Percentiles rank a stretch among this genome's conserved stretches.
These are phyloP conservation scores for Sanguinoderma infundibulare DNA, from an alignment of 1,284 basidiomycete species.

Conservation along the genomic window DNA sequence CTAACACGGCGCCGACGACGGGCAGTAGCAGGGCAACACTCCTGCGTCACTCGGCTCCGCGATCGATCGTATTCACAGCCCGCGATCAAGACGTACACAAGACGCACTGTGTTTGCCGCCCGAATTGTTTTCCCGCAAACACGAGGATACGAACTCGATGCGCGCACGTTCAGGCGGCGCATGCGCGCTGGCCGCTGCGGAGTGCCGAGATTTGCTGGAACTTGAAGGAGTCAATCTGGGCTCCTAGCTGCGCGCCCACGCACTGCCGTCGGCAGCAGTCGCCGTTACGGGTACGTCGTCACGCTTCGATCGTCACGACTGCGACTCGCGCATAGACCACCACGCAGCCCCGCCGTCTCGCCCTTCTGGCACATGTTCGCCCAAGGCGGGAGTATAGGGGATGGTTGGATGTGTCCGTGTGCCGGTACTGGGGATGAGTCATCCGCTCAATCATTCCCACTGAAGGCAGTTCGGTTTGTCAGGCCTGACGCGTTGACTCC, in stretches of 20 bases:
- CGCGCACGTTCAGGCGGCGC: background rate
- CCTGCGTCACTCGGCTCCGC: background rate
- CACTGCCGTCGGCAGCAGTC: background rate
- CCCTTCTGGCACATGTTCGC: background rate
- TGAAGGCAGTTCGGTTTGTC: no score
- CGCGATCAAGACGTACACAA: slow-evolving; percentile 1
- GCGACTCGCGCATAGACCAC: background rate
- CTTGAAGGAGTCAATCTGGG: slow-evolving; percentile 18
- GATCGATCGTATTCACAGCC: slow-evolving; percentile 1
- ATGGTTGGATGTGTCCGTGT: no score
- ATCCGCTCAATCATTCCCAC: no score
- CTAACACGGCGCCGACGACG: background rate
- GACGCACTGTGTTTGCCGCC: background rate
- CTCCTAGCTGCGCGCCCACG: slow-evolving; percentile 18
- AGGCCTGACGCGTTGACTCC: no score
- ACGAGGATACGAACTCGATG: background rate
- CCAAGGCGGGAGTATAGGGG: no score
- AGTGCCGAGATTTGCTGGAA: slow-evolving; percentile 9
- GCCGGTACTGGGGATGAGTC: no score
- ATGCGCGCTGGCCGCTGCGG: slow-evolving; percentile 1
- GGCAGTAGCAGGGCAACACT: background rate
- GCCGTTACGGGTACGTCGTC: background rate
- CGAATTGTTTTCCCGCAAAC: background rate
- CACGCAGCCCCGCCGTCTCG: background rate
- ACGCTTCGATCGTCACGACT: slow-evolving; percentile 2